phyloP scores from a whole-genome alignment of 345 rosid genomes.

The Citrus glauca region DNA sequence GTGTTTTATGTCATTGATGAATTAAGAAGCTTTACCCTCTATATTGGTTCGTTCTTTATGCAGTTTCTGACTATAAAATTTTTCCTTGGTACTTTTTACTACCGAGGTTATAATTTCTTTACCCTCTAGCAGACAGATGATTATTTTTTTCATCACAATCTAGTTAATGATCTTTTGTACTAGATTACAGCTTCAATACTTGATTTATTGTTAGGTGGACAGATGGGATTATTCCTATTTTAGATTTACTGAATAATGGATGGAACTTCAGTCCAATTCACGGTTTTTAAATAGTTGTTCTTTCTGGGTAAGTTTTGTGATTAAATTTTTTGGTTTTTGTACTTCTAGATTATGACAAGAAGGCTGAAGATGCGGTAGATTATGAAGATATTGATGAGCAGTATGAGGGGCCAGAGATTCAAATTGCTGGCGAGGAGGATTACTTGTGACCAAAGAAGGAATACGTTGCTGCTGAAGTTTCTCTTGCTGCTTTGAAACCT shows the following conservation, averaged over 20 bases:
- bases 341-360: slow-evolving; percentile 74
- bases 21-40: background rate
- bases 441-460: slow-evolving; percentile 67
- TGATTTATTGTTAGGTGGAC: background rate
- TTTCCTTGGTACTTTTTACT: background rate
- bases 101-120: background rate
- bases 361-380: slow-evolving; percentile 94
- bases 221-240: background rate
- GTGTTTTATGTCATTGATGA: background rate
- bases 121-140: background rate
- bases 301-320: slow-evolving; percentile 19
- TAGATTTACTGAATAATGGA: slow-evolving; percentile 1
- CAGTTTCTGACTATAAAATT: background rate
- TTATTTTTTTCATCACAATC: background rate
- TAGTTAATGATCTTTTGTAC: background rate
- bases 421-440: slow-evolving; percentile 77
- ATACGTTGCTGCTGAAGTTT: slow-evolving; percentile 51
- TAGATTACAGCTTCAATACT: background rate
- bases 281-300: background rate
- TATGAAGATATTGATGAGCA: slow-evolving; percentile 95
- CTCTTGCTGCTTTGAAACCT: slow-evolving; percentile 40
- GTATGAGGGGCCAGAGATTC: slow-evolving; percentile 88
- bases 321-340: slow-evolving; percentile 26
- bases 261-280: background rate
- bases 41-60: background rate